phyloP scores from a whole-genome alignment of 1,284 basidiomycete species.

The Paramarasmius palmivorus region DNA sequence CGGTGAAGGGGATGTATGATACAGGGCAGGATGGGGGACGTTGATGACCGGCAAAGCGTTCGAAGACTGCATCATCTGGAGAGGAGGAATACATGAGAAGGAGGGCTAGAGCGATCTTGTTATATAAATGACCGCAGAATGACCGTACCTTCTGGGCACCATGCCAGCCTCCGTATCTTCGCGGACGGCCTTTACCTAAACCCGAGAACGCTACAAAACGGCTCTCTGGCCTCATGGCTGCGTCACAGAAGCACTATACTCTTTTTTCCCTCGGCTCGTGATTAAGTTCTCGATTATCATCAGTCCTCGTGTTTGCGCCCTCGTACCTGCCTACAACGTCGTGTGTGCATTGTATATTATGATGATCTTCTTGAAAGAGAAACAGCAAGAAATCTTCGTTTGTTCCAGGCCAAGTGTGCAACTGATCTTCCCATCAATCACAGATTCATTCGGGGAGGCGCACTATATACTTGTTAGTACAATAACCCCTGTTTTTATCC shows the following conservation, averaged over 20 bases:
- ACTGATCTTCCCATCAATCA: background rate
- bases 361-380: background rate
- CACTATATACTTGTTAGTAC: background rate
- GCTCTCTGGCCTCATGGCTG: slow-evolving; percentile 15
- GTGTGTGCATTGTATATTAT: background rate
- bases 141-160: slow-evolving; percentile 1
- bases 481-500: background rate
- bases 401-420: too few relatives aligned
- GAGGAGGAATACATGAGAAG: background rate
- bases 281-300: background rate
- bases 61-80: too few relatives aligned
- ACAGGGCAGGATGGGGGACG: background rate
- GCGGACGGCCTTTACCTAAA: slow-evolving; percentile 16
- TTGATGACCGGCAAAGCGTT: too few relatives aligned
- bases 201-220: slow-evolving; percentile 7
- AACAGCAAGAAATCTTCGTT: background rate
- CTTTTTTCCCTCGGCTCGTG: slow-evolving; percentile 1
- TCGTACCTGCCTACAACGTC: background rate
- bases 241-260: slow-evolving; percentile 7
- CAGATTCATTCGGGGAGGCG: slow-evolving; percentile 1
- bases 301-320: background rate
- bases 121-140: slow-evolving; percentile 8
- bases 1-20: background rate
- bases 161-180: slow-evolving; percentile 16
- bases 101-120: background rate